Conservation (phyloP, 768 basidiomycete genomes). For the Tricholoma furcatifolium region DNA sequence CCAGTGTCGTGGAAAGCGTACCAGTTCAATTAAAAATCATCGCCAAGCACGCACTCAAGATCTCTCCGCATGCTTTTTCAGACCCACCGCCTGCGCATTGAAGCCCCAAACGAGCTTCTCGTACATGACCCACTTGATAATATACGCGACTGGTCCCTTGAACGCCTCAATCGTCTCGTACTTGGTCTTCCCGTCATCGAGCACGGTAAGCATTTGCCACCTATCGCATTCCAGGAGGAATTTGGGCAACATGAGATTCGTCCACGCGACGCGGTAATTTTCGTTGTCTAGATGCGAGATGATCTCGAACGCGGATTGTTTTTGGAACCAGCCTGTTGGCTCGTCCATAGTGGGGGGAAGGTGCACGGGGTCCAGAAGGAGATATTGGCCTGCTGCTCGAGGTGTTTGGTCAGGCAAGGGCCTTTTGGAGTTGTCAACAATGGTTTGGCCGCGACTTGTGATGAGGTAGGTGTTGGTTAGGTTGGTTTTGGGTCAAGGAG, state of each 20-base stretch:
- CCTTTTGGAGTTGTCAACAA: conserved; percentile 38
- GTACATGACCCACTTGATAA: conserved; percentile 45
- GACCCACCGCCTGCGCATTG: conserved; percentile 51
- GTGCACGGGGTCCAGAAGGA: conserved; percentile 51
- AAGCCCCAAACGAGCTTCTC: conserved; percentile 44
- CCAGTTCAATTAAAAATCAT: neutral
- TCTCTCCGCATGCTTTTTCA: conserved; percentile 52
- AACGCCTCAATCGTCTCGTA: conserved; percentile 70
- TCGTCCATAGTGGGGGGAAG: conserved; percentile 59
- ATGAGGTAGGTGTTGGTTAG: conserved; percentile 4
- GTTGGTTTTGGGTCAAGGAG: neutral
- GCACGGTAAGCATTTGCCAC: conserved; percentile 60
- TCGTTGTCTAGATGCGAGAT: conserved; percentile 54
- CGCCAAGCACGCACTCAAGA: neutral
- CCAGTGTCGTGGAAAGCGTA: neutral
- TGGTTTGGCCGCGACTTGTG: conserved; percentile 47
- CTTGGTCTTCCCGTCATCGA: conserved; percentile 46
- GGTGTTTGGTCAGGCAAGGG: conserved; percentile 49
- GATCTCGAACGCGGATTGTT: conserved; percentile 37
- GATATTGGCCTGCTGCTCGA: conserved; percentile 39
- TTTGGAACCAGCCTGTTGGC: conserved; percentile 31
- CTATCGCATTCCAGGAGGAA: conserved; percentile 56
- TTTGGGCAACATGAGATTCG: conserved; percentile 33
- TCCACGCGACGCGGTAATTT: conserved; percentile 60
- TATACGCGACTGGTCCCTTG: conserved; percentile 50